Evolutionary conservation across 2,329 filamentous ascomycete species (phyloP).

Genomic region (Trichoderma oligosporum): DNA sequence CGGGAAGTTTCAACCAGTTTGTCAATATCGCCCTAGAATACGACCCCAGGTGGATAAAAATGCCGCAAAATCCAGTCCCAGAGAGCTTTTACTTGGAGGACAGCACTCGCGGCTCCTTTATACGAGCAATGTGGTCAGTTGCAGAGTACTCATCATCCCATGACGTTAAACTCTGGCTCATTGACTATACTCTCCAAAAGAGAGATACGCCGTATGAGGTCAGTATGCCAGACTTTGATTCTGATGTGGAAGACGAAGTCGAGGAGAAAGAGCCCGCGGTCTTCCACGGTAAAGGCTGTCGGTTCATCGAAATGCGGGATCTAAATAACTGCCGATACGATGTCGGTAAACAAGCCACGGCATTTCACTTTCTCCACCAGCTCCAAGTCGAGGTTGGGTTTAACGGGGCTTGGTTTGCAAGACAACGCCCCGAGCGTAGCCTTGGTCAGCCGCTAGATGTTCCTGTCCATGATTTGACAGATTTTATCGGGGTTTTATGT

Average conservation of each 20-base stretch:
- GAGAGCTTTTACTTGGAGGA: not conserved
- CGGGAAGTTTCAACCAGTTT: not conserved
- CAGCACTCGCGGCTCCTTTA: not conserved
- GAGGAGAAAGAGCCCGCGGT: not conserved
- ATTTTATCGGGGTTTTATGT: not conserved
- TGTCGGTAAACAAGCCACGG: not conserved
- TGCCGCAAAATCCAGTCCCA: too few species aligned
- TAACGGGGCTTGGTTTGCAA: too few species aligned
- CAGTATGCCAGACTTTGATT: not conserved
- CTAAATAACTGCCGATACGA: not conserved
- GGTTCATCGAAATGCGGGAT: not conserved
- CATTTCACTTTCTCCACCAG: constrained; percentile 1
- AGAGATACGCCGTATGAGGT: not conserved
- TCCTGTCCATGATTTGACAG: not conserved
- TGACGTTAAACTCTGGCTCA: not conserved
- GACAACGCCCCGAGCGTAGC: too few species aligned
- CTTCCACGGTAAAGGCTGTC: not conserved
- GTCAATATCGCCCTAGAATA: not conserved
- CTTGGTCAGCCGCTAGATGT: too few species aligned
- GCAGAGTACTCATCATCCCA: not conserved
- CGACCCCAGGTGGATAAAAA: not conserved
- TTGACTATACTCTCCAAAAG: not conserved
- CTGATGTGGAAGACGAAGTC: not conserved
- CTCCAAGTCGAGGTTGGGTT: not conserved
- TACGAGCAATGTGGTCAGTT: not conserved